phyloP scores from a whole-genome alignment of 2,329 filamentous ascomycete genomes.

The Aciculosporium take region DNA sequence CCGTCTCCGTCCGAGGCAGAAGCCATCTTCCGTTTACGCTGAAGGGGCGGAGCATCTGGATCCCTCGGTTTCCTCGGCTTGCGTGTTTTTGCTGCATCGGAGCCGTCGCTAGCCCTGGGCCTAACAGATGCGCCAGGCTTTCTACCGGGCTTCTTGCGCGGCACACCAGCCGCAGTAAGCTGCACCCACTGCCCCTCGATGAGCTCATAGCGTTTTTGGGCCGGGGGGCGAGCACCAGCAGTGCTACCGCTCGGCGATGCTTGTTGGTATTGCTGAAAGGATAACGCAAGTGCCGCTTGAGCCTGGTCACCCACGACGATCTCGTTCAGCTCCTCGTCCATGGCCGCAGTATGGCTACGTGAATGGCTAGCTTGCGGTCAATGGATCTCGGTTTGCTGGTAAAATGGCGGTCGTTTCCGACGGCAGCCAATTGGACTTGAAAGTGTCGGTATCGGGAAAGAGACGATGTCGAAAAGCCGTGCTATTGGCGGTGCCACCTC shows the following conservation, averaged over 20 bases:
- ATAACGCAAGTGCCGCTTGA: constrained; percentile 12
- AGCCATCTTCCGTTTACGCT: constrained; percentile 40
- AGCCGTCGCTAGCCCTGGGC: constrained; percentile 23
- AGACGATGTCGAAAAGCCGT: neutral
- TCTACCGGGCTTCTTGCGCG: constrained; percentile 49
- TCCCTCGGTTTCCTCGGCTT: constrained; percentile 44
- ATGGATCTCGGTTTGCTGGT: too few species aligned
- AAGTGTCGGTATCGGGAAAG: neutral
- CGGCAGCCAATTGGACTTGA: constrained; percentile 2
- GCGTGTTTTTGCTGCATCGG: constrained; percentile 33
- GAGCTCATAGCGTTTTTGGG: constrained; percentile 19
- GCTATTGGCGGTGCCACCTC: neutral
- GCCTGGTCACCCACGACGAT: constrained; percentile 31
- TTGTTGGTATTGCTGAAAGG: constrained; percentile 14
- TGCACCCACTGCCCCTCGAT: constrained; percentile 29
- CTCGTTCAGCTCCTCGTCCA: constrained; percentile 29
- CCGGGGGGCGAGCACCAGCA: constrained; percentile 9
- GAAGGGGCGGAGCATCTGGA: constrained; percentile 39
- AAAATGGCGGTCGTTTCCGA: constrained; percentile 4
- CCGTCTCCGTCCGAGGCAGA: constrained; percentile 22
- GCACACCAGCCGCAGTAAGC: constrained; percentile 42
- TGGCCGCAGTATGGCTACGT: constrained; percentile 11
- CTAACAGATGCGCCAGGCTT: constrained; percentile 46
- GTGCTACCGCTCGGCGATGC: constrained; percentile 14
- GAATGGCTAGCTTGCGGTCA: constrained; percentile 9